Percentiles rank a stretch among this genome's conserved stretches.
These are phyloP conservation scores for Acarospora socialis DNA, from an alignment of 2,329 filamentous ascomycete genomes.

Conservation along the genomic window DNA sequence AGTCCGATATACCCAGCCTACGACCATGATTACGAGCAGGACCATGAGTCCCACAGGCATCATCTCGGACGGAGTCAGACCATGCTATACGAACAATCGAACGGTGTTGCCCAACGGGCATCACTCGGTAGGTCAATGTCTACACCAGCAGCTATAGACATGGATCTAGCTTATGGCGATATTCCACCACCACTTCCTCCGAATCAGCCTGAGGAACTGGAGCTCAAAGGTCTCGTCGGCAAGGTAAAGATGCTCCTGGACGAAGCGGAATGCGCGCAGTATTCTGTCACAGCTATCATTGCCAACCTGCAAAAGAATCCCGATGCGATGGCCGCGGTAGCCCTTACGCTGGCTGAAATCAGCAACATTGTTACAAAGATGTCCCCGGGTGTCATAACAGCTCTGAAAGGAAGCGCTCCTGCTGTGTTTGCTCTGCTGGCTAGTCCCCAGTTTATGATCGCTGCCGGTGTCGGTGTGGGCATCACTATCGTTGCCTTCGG, in stretches of 20 bases:
- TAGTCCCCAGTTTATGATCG: slow-evolving; percentile 88
- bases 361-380: slow-evolving; percentile 70
- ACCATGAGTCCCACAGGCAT: no score
- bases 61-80: no score
- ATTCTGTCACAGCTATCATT: slow-evolving; percentile 72
- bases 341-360: slow-evolving; percentile 81
- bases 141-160: slow-evolving; percentile 47
- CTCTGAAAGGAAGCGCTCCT: slow-evolving; percentile 69
- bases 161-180: slow-evolving; percentile 83
- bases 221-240: slow-evolving; percentile 53
- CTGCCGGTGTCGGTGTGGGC: slow-evolving; percentile 73
- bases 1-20: slow-evolving; percentile 6
- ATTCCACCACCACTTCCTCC: slow-evolving; percentile 53
- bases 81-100: no score
- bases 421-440: slow-evolving; percentile 75
- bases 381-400: slow-evolving; percentile 61
- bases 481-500: slow-evolving; percentile 94
- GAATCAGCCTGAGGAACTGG: slow-evolving; percentile 39
- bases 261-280: slow-evolving; percentile 78
- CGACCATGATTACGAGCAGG: slow-evolving; percentile 1
- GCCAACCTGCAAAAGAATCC: slow-evolving; percentile 66
- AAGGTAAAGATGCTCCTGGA: slow-evolving; percentile 65
- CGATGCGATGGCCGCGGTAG: slow-evolving; percentile 85
- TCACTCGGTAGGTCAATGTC: slow-evolving; percentile 9
- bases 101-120: slow-evolving; percentile 1